Percentiles rank a stretch among this genome's conserved stretches.
Conservation (phyloP, 164 flowering plant genomes). For the Umbellularia californica region DNA sequence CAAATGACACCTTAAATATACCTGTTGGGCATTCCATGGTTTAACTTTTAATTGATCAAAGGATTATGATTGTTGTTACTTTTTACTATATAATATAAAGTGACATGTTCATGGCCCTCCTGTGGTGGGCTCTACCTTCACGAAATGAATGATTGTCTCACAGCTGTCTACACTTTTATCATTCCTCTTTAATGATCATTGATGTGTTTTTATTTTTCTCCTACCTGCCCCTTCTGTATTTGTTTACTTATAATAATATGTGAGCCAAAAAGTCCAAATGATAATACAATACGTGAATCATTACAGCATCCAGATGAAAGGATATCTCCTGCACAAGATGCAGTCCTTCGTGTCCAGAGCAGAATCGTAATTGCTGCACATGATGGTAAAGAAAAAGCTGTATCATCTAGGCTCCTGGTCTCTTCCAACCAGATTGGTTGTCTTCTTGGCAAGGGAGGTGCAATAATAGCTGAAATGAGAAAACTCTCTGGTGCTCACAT, state of each 20-base stretch:
- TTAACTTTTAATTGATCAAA: too few species aligned
- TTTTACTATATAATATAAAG: too few species aligned
- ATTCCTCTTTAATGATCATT: background rate
- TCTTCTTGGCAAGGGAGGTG: conserved; percentile 91
- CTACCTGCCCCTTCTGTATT: background rate
- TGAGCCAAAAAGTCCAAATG: background rate
- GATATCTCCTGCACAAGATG: conserved; percentile 83
- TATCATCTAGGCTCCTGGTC: conserved; percentile 62
- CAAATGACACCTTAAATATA: too few species aligned
- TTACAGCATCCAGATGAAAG: conserved; percentile 93
- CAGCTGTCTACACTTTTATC: too few species aligned
- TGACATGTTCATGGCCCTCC: too few species aligned
- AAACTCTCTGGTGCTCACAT: conserved; percentile 79
- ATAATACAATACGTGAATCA: background rate
- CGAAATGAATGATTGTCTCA: too few species aligned
- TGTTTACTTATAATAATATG: background rate
- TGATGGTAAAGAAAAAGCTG: conserved; percentile 53
- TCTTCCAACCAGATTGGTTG: conserved; percentile 80
- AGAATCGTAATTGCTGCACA: conserved; percentile 61
- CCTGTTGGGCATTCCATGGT: too few species aligned
- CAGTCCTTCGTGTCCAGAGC: conserved; percentile 73
- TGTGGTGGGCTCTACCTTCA: too few species aligned
- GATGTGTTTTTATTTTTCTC: background rate
- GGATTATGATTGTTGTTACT: too few species aligned
- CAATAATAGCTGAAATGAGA: conserved; percentile 85